Conservation (phyloP, 1,284 basidiomycete genomes). For the Rhodotorula sp. region DNA sequence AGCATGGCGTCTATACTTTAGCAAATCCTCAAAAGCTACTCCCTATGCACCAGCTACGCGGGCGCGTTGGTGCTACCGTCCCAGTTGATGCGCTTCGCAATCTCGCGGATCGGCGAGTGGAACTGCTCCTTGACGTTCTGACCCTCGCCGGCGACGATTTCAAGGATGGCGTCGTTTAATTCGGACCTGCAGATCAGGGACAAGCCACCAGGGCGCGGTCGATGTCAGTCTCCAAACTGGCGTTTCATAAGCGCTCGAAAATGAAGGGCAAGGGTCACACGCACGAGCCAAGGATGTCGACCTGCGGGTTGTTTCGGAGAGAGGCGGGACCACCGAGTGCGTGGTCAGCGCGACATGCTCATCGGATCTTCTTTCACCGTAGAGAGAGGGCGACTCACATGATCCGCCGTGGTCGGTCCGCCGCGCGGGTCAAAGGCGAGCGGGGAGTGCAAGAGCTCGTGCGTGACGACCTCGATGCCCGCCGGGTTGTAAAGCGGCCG, state of each 20-base stretch:
- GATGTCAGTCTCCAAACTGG: background rate
- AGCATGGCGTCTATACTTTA: no score
- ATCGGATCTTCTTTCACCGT: background rate
- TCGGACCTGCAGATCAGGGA: conserved; percentile 52
- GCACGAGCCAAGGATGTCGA: conserved; percentile 77
- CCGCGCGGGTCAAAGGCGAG: conserved; percentile 73
- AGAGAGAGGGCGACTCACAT: conserved; percentile 3
- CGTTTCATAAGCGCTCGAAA: no score
- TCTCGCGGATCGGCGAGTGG: conserved; percentile 76
- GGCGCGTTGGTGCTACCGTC: conserved; percentile 50
- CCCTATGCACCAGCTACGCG: no score
- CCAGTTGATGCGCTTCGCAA: conserved; percentile 74
- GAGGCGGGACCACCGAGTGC: conserved; percentile 2
- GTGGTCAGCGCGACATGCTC: background rate
- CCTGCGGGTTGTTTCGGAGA: conserved; percentile 51
- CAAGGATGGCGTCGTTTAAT: conserved; percentile 86
- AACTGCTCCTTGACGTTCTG: conserved; percentile 57
- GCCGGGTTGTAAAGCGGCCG: conserved; percentile 86
- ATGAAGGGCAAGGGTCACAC: background rate
- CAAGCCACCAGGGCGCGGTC: background rate
- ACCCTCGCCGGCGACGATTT: conserved; percentile 75
- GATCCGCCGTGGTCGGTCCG: conserved; percentile 72
- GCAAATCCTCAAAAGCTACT: no score
- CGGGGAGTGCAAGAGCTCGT: conserved; percentile 87
- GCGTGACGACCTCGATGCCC: conserved; percentile 78